Percentiles rank a stretch among this genome's conserved stretches.
Conservation (phyloP, 169 alveolate species). For the Fabrea salina region DNA sequence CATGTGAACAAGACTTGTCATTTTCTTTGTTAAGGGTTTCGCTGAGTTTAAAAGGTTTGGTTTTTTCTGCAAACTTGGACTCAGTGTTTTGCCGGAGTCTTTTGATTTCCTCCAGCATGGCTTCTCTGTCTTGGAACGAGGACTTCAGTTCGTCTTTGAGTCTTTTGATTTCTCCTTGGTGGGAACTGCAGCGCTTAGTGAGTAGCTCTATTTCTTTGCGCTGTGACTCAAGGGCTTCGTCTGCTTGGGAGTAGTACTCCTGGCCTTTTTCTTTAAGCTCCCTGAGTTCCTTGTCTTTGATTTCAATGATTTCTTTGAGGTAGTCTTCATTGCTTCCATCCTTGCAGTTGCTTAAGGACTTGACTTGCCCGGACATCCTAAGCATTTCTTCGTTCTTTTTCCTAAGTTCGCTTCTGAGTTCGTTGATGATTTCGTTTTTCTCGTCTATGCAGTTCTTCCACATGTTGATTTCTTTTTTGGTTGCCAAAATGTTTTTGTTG, state of each 20-base stretch:
- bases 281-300: constrained; percentile 26
- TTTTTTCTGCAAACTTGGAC: constrained; percentile 24
- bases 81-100: neutral
- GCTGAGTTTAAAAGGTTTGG: neutral
- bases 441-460: constrained; percentile 35
- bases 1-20: neutral
- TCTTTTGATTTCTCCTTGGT: constrained; percentile 22
- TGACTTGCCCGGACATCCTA: neutral
- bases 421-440: constrained; percentile 7
- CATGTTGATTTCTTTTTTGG: constrained; percentile 29
- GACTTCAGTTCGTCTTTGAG: constrained; percentile 19
- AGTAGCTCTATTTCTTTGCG: constrained; percentile 19
- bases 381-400: constrained; percentile 16
- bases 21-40: constrained; percentile 20
- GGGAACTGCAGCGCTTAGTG: constrained; percentile 9
- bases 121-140: neutral
- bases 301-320: neutral
- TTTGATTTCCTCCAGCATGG: constrained; percentile 10
- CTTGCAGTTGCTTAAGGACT: neutral
- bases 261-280: constrained; percentile 29
- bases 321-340: constrained; percentile 4
- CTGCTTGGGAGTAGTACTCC: constrained; percentile 25
- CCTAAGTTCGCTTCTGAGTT: constrained; percentile 20
- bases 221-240: constrained; percentile 19
- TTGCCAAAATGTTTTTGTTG: constrained; percentile 24